These are phyloP conservation scores for Paspalum notatum DNA, from an alignment of 176 grass and related monocot species.

Conservation along the genomic window DNA sequence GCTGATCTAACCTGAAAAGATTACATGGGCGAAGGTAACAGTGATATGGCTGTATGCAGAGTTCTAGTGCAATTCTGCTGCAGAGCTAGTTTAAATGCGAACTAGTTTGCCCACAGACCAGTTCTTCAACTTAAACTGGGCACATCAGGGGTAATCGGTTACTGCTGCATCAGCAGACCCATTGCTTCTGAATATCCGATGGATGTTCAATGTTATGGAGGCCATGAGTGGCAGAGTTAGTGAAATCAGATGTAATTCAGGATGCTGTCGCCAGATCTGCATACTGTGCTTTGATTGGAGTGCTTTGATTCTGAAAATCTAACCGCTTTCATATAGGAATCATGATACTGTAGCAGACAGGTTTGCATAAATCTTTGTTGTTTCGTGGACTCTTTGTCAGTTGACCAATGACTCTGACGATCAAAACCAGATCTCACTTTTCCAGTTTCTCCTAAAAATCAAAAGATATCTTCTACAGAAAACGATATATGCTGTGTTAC, in stretches of 20 bases:
- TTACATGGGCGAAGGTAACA: background rate
- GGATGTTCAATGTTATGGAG: background rate
- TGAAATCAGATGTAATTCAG: background rate
- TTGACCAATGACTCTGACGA: background rate
- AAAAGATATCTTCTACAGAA: background rate
- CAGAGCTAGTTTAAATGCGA: background rate
- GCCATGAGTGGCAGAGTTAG: background rate
- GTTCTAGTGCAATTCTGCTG: background rate
- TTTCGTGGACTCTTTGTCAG: background rate
- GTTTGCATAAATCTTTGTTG: background rate
- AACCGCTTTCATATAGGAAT: background rate
- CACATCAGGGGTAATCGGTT: background rate
- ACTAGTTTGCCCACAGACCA: background rate
- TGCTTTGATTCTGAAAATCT: conserved; percentile 1
- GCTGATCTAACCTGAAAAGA: conserved; percentile 29
- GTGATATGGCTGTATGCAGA: background rate
- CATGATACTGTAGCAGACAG: background rate
- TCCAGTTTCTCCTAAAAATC: background rate
- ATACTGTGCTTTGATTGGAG: background rate
- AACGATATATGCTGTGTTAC: background rate
- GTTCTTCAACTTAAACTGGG: conserved; percentile 15
- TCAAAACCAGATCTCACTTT: background rate
- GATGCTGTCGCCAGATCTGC: background rate
- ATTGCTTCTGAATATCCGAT: background rate
- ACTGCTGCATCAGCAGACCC: background rate